phyloP scores from a whole-genome alignment of 345 rosid species.

The Rhizophora apiculata region DNA sequence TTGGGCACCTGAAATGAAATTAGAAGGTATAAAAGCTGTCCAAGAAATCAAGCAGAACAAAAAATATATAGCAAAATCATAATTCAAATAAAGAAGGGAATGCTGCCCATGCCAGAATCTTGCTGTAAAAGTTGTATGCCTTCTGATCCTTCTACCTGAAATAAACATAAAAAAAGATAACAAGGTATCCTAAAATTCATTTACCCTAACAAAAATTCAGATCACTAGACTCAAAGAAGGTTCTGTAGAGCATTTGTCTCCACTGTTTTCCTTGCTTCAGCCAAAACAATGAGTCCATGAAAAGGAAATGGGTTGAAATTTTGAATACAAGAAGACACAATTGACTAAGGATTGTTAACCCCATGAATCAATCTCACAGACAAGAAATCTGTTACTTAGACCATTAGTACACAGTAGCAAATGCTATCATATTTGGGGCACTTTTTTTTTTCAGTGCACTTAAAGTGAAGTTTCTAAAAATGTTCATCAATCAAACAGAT shows the following conservation, averaged over 20 bases:
- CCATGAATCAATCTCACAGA: neutral
- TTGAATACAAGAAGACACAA: neutral
- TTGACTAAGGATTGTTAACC: neutral
- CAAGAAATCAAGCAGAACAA: neutral
- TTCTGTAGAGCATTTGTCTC: no score
- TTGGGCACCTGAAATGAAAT: constrained; percentile 23
- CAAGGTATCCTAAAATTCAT: neutral
- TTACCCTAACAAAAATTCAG: no score
- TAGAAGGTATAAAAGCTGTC: constrained; percentile 4
- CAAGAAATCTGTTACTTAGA: neutral
- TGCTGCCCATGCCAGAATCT: constrained; percentile 28
- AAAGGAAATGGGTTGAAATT: neutral
- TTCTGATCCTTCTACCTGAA: constrained; percentile 45
- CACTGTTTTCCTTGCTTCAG: neutral
- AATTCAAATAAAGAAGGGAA: constrained; percentile 6
- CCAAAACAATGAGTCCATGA: neutral
- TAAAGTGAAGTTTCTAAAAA: neutral
- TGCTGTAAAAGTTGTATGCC: constrained; percentile 20
- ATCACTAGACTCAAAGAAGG: no score
- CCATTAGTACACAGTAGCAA: neutral
- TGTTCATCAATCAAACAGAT: no score
- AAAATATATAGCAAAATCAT: neutral
- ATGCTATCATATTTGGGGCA: neutral
- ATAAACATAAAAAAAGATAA: constrained; percentile 17
- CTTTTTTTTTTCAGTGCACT: neutral